Base-by-base conservation (phyloP, 257 asterid species). In the Fraxinus pennsylvanica region DNA sequence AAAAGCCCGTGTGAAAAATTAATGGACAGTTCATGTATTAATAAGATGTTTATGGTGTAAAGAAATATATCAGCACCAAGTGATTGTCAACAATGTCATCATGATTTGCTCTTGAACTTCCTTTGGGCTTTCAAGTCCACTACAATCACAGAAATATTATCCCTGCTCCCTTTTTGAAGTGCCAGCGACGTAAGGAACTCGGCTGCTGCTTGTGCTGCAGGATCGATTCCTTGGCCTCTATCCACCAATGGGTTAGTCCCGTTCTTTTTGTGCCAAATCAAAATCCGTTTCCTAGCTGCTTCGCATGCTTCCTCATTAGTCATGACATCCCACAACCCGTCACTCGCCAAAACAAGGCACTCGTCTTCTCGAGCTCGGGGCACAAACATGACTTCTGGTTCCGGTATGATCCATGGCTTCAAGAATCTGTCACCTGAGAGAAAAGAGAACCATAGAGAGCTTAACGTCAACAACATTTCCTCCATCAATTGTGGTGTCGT, bases 161-260 rank as follows among this genome's bases (percentile, higher is more conserved):
- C 97, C 79, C 87, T 88, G 87, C 96, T 89, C 61, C 97, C 97
- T 75, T 84, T 92, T 68, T 89, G 92, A 73, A 91, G 81, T 61
- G 97, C 97, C 22, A 89, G 82, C 57, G 79, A 77, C 3, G 93
- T 80, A 1, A 92, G 90, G 87, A 87, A 88, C 68, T 91, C 97
- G 0, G 97, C 97, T 1, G 97, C 97, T 32, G 93, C 90, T 85
- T 92, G 95, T 5, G 96, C 91, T n/a, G 97, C 97, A 33, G 89
- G 96, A 81, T 92, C 96, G 1, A 84, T 87, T 61, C 91, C 96
- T 9, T 69, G 84, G 65, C 97, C 97, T 84, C 95, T 80, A 3
- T 83, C 87, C 0, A 9, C 68, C n/a, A 82, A 82, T 38, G 87
- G 82, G 76, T 77, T 81, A 0, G 78, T 22, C 61, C 91, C 95